These are phyloP conservation scores for Gynandropsis gynandra DNA, from an alignment of 345 rosid species.

Conservation along the genomic window DNA sequence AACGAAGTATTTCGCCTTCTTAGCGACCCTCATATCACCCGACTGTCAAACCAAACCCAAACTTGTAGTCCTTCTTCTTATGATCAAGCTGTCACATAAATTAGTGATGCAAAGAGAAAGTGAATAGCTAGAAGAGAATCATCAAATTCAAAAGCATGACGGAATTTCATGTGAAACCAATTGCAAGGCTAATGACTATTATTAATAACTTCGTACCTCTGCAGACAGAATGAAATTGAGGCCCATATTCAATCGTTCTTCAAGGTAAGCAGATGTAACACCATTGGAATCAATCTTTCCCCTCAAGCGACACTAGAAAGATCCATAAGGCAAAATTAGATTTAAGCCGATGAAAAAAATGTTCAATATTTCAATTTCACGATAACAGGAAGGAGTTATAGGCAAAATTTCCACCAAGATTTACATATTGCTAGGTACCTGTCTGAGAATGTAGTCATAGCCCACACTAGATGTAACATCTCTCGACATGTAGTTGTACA, in stretches of 20 bases:
- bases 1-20: neutral
- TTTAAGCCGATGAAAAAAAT: neutral
- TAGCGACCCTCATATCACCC: conserved; percentile 24
- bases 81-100: conserved; percentile 65
- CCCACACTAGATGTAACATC: conserved; percentile 82
- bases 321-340: neutral
- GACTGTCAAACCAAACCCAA: conserved; percentile 72
- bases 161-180: too few relatives aligned
- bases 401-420: too few relatives aligned
- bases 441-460: conserved; percentile 79
- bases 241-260: conserved; percentile 70
- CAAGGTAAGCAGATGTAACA: conserved; percentile 51
- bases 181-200: neutral
- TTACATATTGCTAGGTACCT: conserved; percentile 36
- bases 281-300: conserved; percentile 92
- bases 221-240: conserved; percentile 68
- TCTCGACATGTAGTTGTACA: conserved; percentile 63
- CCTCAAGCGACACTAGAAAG: conserved; percentile 65
- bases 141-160: too few relatives aligned
- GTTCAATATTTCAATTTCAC: neutral
- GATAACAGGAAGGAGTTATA: neutral
- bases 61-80: conserved; percentile 80
- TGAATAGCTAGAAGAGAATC: neutral
- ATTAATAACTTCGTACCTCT: conserved; percentile 45
- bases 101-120: neutral